A percentile compares a stretch with the other conserved stretches of the same genome.
These are phyloP conservation scores for Heliamphora pulchella DNA, from an alignment of 179 eudicot species.

Conservation along the genomic window DNA sequence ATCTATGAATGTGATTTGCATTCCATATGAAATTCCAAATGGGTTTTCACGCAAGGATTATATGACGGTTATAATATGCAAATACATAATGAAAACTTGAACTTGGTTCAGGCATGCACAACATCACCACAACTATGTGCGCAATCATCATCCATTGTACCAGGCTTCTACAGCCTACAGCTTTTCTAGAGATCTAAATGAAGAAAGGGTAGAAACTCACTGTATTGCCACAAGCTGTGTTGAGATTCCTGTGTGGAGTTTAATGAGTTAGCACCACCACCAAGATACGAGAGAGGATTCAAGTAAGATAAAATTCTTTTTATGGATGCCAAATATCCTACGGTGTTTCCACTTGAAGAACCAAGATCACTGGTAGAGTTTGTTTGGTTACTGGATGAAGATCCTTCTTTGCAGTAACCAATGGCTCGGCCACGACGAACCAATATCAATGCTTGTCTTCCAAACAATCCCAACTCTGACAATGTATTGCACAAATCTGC, in stretches of 20 bases:
- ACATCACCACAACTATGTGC: not conserved
- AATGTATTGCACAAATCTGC: slow-evolving; percentile 43
- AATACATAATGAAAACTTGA: not conserved
- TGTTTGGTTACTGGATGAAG: slow-evolving; percentile 14
- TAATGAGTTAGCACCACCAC: slow-evolving; percentile 35
- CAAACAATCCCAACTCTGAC: slow-evolving; percentile 34
- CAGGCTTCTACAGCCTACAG: not conserved
- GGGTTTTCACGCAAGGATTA: not conserved
- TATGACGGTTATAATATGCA: not conserved
- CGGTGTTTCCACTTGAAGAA: slow-evolving; percentile 27
- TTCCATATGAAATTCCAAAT: not conserved
- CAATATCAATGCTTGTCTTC: slow-evolving; percentile 52
- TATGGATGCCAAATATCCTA: slow-evolving; percentile 35
- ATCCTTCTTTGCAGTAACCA: slow-evolving; percentile 20
- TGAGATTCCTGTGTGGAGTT: slow-evolving; percentile 35
- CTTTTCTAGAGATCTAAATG: slow-evolving; percentile 2
- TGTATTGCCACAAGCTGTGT: slow-evolving; percentile 28
- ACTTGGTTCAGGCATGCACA: not conserved
- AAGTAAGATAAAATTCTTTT: slow-evolving; percentile 39
- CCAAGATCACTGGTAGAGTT: slow-evolving; percentile 13
- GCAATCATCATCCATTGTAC: not conserved
- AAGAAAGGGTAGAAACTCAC: slow-evolving; percentile 27
- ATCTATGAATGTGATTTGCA: too few relatives aligned
- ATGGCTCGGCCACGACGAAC: slow-evolving; percentile 27
- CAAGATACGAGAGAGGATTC: slow-evolving; percentile 50